These are phyloP conservation scores for Cryptococcus maquisensis DNA, from an alignment of 1,284 basidiomycete genomes.

Conservation along the genomic window DNA sequence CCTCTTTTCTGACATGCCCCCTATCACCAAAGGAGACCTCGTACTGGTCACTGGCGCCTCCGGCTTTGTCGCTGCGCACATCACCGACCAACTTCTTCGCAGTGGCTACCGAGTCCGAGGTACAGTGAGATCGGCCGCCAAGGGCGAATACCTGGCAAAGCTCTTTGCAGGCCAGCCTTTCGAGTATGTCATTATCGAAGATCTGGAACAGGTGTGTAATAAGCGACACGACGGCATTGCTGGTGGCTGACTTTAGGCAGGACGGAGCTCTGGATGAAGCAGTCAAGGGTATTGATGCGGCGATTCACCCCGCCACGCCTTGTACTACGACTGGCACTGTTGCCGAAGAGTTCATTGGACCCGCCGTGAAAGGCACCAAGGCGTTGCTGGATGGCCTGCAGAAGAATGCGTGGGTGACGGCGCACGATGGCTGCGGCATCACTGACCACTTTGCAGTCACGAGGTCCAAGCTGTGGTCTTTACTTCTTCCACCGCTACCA, in stretches of 20 bases:
- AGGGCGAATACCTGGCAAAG: conserved; percentile 54
- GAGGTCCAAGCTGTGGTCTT: conserved; percentile 63
- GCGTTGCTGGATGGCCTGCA: conserved; percentile 57
- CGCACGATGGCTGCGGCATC: background rate
- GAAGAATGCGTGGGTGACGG: conserved; percentile 53
- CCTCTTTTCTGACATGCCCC: conserved; percentile 7
- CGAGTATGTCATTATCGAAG: conserved; percentile 55
- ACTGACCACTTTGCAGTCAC: conserved; percentile 27
- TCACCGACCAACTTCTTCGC: conserved; percentile 23
- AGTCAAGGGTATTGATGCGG: conserved; percentile 61
- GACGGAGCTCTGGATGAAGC: conserved; percentile 65
- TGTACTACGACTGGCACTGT: conserved; percentile 39
- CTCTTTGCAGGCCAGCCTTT: conserved; percentile 53
- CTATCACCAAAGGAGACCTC: conserved; percentile 17
- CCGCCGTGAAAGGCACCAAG: conserved; percentile 62
- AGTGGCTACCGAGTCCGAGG: conserved; percentile 52
- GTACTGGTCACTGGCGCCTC: conserved; percentile 28
- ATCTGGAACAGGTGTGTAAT: conserved; percentile 53
- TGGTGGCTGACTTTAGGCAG: conserved; percentile 29
- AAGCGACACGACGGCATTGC: background rate
- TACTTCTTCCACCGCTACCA: conserved; percentile 59
- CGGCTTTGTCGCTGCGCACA: conserved; percentile 29
- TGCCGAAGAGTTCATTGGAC: conserved; percentile 56
- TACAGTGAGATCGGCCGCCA: conserved; percentile 55
- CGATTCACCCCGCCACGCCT: conserved; percentile 40